Evolutionary conservation across 768 basidiomycete species (phyloP).

Genomic region (Termitomyces sp.): DNA sequence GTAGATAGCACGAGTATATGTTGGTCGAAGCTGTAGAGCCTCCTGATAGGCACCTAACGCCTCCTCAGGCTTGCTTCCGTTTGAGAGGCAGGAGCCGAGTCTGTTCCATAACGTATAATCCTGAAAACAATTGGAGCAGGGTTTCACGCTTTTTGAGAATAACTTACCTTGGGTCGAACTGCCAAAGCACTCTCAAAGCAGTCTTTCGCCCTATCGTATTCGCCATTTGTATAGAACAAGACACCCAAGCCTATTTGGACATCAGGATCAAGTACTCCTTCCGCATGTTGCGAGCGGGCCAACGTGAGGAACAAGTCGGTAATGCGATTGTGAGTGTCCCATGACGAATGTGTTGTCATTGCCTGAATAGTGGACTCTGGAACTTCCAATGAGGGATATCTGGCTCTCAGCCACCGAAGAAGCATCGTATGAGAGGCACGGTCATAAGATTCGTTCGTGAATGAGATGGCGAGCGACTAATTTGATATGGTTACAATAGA

Average conservation of each 20-base stretch:
- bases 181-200: constrained; percentile 90
- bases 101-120: constrained; percentile 97
- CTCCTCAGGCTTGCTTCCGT: constrained; percentile 92
- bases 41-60: constrained; percentile 87
- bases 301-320: constrained; percentile 81
- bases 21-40: constrained; percentile 86
- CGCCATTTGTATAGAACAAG: constrained; percentile 82
- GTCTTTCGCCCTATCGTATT: constrained; percentile 88
- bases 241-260: constrained; percentile 93
- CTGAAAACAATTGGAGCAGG: constrained; percentile 23
- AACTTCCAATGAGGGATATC: constrained; percentile 55
- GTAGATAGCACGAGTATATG: constrained; percentile 95
- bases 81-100: constrained; percentile 90
- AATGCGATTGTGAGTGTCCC: constrained; percentile 79
- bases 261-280: constrained; percentile 77
- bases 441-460: constrained; percentile 92
- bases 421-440: constrained; percentile 83
- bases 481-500: constrained; percentile 5
- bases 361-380: constrained; percentile 55
- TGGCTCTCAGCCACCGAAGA: constrained; percentile 76
- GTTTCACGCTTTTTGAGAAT: not conserved
- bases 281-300: constrained; percentile 77
- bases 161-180: constrained; percentile 58
- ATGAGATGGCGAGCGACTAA: constrained; percentile 93
- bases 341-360: constrained; percentile 54